These are phyloP conservation scores for Zarea fungicola DNA, from an alignment of 2,329 filamentous ascomycete species.

Conservation along the genomic window DNA sequence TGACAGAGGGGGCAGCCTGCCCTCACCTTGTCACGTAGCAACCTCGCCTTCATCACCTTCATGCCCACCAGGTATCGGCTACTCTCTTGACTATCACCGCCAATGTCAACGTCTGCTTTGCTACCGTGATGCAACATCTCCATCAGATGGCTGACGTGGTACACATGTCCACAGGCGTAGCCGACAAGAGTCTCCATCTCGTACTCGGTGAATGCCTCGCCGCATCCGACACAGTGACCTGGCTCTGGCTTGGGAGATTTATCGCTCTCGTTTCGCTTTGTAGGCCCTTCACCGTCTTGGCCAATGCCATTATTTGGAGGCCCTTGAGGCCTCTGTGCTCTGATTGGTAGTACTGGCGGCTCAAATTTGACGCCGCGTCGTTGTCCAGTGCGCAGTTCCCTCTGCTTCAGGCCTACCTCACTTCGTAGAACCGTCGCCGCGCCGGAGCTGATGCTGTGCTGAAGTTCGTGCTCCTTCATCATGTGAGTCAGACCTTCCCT, in stretches of 20 bases:
- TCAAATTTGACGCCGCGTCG: slow-evolving; percentile 87
- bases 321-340: slow-evolving; percentile 34
- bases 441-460: slow-evolving; percentile 85
- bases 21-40: slow-evolving; percentile 66
- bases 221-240: slow-evolving; percentile 56
- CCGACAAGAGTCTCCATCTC: slow-evolving; percentile 71
- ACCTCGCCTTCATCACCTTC: slow-evolving; percentile 80
- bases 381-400: slow-evolving; percentile 71
- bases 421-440: slow-evolving; percentile 81
- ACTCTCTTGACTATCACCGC: slow-evolving; percentile 36
- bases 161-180: slow-evolving; percentile 78
- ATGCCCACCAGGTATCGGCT: slow-evolving; percentile 65
- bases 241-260: slow-evolving; percentile 40
- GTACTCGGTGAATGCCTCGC: slow-evolving; percentile 50
- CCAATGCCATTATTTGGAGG: slow-evolving; percentile 19
- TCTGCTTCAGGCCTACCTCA: slow-evolving; percentile 82
- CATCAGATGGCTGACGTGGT: slow-evolving; percentile 69
- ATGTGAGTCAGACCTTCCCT: slow-evolving; percentile 84
- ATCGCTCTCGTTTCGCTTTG: slow-evolving; percentile 19
- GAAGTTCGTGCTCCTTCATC: slow-evolving; percentile 93
- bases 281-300: slow-evolving; percentile 15
- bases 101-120: slow-evolving; percentile 42
- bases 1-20: slow-evolving; percentile 60
- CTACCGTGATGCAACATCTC: slow-evolving; percentile 43
- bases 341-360: slow-evolving; percentile 38